A percentile compares a stretch with the other conserved stretches of the same genome.
Evolutionary conservation across 257 asterid genomes (phyloP).

Genomic region (Solanum rostratum): DNA sequence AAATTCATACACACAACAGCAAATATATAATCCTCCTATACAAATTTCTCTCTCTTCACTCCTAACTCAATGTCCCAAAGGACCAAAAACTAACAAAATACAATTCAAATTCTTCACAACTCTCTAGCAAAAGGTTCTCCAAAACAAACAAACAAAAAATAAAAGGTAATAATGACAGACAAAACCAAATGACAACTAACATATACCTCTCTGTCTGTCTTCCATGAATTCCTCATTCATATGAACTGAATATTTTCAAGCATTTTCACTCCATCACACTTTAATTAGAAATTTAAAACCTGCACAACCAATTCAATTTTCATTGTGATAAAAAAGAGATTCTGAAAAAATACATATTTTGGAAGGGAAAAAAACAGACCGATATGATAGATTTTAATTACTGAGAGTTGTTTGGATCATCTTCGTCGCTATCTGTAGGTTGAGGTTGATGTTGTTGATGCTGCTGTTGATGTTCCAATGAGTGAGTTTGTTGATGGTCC

Average conservation of each 20-base stretch:
- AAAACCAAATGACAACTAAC: slow-evolving; percentile 11
- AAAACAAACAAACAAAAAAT: slow-evolving; percentile 7
- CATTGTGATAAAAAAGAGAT: not conserved
- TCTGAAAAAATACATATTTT: no score
- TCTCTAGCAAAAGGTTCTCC: slow-evolving; percentile 18
- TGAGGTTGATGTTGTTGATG: slow-evolving; percentile 10
- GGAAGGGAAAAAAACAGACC: not conserved
- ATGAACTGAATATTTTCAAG: not conserved
- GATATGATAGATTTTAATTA: not conserved
- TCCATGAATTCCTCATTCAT: not conserved
- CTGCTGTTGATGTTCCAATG: slow-evolving; percentile 18
- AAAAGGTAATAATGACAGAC: slow-evolving; percentile 6
- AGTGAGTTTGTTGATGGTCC: slow-evolving; percentile 7
- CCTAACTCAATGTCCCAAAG: slow-evolving; percentile 9
- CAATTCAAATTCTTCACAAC: slow-evolving; percentile 26
- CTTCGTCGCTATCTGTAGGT: slow-evolving; percentile 32
- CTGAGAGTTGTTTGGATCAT: slow-evolving; percentile 32
- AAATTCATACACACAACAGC: not conserved
- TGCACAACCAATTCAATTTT: not conserved
- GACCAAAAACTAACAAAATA: slow-evolving; percentile 30
- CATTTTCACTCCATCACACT: slow-evolving; percentile 6
- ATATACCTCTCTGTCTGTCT: slow-evolving; percentile 19
- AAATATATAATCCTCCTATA: slow-evolving; percentile 29
- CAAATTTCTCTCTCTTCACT: slow-evolving; percentile 11
- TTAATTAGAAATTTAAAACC: not conserved